Percentiles rank a stretch among this genome's conserved stretches.
Evolutionary conservation across 108 stramenopile genomes (phyloP).

Genomic region (Nitzschia putrida): DNA sequence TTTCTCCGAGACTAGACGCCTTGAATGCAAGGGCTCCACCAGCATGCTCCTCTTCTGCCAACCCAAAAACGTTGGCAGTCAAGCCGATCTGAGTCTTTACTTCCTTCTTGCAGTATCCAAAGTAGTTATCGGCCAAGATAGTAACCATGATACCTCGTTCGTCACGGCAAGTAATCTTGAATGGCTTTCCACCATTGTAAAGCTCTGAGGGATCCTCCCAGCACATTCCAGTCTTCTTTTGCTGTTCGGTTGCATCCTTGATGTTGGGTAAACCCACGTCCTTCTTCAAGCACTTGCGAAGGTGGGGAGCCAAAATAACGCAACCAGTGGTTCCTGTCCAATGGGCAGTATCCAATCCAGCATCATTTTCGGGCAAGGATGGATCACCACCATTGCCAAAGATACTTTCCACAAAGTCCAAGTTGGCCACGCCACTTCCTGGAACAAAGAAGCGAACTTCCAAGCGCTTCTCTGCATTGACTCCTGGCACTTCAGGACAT

Average conservation of each 20-base stretch:
- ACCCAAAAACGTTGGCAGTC: conserved; percentile 52
- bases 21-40: conserved; percentile 65
- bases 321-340: conserved; percentile 66
- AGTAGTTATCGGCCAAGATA: conserved; percentile 64
- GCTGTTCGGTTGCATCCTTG: conserved; percentile 52
- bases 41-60: conserved; percentile 64
- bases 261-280: conserved; percentile 53
- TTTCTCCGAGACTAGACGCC: conserved; percentile 45
- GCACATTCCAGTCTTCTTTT: conserved; percentile 59
- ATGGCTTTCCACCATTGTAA: conserved; percentile 57
- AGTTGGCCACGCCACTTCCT: conserved; percentile 56
- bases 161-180: conserved; percentile 61
- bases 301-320: conserved; percentile 55
- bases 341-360: conserved; percentile 49
- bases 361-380: conserved; percentile 54
- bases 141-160: conserved; percentile 67
- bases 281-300: conserved; percentile 54
- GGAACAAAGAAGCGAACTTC: conserved; percentile 65
- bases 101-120: conserved; percentile 65
- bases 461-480: conserved; percentile 51
- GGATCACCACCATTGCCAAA: conserved; percentile 66
- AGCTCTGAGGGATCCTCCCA: conserved; percentile 48
- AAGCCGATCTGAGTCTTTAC: conserved; percentile 64
- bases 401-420: conserved; percentile 57
- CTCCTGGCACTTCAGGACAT: conserved; percentile 57